These are phyloP conservation scores for Sugiyamaella sp. DNA, from an alignment of 1,139 yeast genomes.

Conservation along the genomic window DNA sequence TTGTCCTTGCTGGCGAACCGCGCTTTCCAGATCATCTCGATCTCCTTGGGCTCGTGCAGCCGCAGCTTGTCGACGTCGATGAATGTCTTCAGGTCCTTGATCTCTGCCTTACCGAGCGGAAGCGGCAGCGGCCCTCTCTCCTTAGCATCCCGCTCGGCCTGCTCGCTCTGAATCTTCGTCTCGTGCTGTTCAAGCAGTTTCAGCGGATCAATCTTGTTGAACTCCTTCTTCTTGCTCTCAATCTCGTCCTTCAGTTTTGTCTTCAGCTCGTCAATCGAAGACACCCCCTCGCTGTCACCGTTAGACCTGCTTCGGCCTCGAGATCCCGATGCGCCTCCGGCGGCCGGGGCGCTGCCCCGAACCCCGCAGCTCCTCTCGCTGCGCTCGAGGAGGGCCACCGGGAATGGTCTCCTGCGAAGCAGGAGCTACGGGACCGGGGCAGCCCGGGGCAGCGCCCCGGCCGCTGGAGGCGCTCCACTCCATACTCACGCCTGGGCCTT, in stretches of 20 bases:
- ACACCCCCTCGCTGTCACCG: conserved; percentile 44
- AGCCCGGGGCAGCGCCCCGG: too few species aligned
- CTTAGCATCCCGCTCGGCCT: conserved; percentile 17
- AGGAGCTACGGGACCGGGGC: too few species aligned
- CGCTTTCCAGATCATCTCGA: conserved; percentile 88
- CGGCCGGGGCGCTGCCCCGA: not conserved
- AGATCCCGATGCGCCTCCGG: not conserved
- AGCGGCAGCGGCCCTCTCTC: conserved; percentile 16
- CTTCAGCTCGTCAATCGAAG: conserved; percentile 63
- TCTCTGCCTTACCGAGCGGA: conserved; percentile 44
- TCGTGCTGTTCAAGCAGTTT: conserved; percentile 61
- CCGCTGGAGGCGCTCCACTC: too few species aligned
- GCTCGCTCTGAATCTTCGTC: conserved; percentile 24
- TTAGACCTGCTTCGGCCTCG: too few species aligned
- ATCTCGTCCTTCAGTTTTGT: conserved; percentile 64
- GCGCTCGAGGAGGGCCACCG: not conserved
- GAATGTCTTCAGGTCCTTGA: conserved; percentile 70
- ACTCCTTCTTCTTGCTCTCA: conserved; percentile 55
- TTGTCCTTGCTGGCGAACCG: conserved; percentile 68
- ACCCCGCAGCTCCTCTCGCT: not conserved
- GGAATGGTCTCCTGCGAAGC: not conserved
- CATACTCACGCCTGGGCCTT: conserved; percentile 49
- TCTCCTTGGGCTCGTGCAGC: conserved; percentile 57
- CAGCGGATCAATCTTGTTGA: conserved; percentile 69
- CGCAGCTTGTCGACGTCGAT: conserved; percentile 68